These are phyloP conservation scores for Jatropha multifida DNA, from an alignment of 441 rosid species.

Conservation along the genomic window DNA sequence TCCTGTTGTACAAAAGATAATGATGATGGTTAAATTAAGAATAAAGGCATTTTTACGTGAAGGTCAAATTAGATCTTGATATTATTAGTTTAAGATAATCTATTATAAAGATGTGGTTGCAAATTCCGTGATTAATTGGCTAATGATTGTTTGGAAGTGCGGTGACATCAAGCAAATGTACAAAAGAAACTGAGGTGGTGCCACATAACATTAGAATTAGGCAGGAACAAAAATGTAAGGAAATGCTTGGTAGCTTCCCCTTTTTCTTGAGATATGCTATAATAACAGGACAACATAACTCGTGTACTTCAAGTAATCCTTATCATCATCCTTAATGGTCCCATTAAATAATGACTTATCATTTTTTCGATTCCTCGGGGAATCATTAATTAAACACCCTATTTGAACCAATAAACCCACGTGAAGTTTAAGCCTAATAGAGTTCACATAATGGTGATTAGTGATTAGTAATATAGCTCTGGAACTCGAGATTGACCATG, in stretches of 20 bases:
- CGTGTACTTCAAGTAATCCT: slow-evolving; percentile 14
- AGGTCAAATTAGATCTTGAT: not conserved
- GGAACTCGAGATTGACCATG: slow-evolving; percentile 7
- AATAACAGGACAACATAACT: slow-evolving; percentile 2
- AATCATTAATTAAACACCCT: not conserved
- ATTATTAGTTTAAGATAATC: not conserved
- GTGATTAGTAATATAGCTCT: not conserved
- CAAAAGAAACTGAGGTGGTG: not conserved
- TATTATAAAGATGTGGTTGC: not conserved
- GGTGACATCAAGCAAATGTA: not conserved
- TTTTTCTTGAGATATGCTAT: not conserved
- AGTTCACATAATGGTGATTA: no score
- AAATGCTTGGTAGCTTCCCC: not conserved
- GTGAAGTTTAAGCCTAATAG: not conserved
- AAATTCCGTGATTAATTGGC: not conserved
- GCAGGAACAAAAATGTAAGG: not conserved
- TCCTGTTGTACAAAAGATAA: slow-evolving; percentile 1
- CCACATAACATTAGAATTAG: not conserved
- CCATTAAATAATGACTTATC: not conserved
- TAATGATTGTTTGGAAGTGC: not conserved
- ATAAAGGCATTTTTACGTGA: not conserved
- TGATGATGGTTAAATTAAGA: not conserved
- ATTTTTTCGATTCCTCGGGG: no score
- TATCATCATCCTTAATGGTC: not conserved
- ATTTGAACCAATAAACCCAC: not conserved